Conservation (phyloP, 2,329 filamentous ascomycete genomes). For the Ceratocystis smalleyi region DNA sequence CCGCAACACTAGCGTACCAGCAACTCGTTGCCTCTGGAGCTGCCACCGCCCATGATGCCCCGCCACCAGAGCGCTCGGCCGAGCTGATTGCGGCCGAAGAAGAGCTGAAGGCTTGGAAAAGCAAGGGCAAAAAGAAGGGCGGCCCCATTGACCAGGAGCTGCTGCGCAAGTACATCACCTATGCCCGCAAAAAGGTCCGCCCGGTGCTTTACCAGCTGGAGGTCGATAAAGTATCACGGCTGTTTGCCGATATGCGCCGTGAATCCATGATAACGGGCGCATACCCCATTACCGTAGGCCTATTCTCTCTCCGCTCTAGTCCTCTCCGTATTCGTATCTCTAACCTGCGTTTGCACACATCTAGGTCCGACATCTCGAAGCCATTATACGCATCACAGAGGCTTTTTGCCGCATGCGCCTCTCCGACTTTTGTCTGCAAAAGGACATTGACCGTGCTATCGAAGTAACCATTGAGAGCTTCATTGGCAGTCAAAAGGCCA, state of each 20-base stretch:
- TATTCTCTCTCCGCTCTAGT: not conserved
- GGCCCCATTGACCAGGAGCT: constrained; percentile 81
- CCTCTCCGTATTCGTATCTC: not conserved
- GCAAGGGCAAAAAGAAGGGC: constrained; percentile 25
- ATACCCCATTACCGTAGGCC: constrained; percentile 87
- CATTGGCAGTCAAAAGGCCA: constrained; percentile 89
- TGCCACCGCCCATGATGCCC: constrained; percentile 6
- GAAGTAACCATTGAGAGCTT: constrained; percentile 94
- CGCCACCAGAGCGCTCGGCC: constrained; percentile 29
- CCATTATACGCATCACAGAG: constrained; percentile 89
- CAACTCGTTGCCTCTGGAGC: constrained; percentile 6
- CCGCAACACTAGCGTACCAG: constrained; percentile 6
- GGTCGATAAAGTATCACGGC: constrained; percentile 83
- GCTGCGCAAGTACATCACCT: constrained; percentile 90
- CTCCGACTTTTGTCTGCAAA: constrained; percentile 80
- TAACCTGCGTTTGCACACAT: constrained; percentile 18
- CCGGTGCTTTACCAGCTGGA: constrained; percentile 97
- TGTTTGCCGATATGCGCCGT: constrained; percentile 91
- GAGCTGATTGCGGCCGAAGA: constrained; percentile 23
- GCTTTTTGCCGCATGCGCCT: constrained; percentile 94
- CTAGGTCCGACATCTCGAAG: constrained; percentile 90
- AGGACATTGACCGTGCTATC: constrained; percentile 93
- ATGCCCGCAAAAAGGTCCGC: constrained; percentile 72
- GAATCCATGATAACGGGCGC: constrained; percentile 88
- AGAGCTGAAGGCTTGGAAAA: constrained; percentile 24